These are phyloP conservation scores for Testicularia cyperi DNA, from an alignment of 1,284 basidiomycete genomes.

Conservation along the genomic window DNA sequence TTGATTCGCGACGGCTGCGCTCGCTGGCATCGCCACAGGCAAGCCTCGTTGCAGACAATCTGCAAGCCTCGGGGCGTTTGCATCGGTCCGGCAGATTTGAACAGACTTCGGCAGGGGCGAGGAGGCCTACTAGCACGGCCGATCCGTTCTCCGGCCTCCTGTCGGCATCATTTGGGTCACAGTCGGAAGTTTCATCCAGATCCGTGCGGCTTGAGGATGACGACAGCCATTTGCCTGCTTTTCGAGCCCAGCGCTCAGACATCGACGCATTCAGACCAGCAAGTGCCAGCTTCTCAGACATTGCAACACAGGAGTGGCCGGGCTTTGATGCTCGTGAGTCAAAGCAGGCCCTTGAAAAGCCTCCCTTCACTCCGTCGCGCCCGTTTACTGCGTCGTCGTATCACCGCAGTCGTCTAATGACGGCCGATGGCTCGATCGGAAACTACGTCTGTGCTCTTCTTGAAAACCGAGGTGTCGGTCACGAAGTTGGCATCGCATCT, in stretches of 20 bases:
- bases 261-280: too few relatives aligned
- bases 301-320: background rate
- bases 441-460: constrained; percentile 35
- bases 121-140: background rate
- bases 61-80: background rate
- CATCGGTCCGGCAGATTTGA: background rate
- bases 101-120: background rate
- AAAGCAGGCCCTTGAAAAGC: background rate
- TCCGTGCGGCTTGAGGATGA: too few relatives aligned
- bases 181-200: background rate
- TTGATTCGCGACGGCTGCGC: background rate
- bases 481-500: constrained; percentile 81
- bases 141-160: background rate
- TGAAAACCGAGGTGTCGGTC: constrained; percentile 65
- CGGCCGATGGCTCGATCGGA: constrained; percentile 21
- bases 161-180: background rate
- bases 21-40: background rate
- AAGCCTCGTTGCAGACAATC: background rate
- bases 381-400: constrained; percentile 35
- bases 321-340: background rate
- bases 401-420: constrained; percentile 25
- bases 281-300: too few relatives aligned
- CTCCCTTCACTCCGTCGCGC: constrained; percentile 1
- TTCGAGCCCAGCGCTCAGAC: too few relatives aligned
- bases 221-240: too few relatives aligned